phyloP scores from a whole-genome alignment of 306 rosid genomes.

The Vachellia pachyceras region DNA sequence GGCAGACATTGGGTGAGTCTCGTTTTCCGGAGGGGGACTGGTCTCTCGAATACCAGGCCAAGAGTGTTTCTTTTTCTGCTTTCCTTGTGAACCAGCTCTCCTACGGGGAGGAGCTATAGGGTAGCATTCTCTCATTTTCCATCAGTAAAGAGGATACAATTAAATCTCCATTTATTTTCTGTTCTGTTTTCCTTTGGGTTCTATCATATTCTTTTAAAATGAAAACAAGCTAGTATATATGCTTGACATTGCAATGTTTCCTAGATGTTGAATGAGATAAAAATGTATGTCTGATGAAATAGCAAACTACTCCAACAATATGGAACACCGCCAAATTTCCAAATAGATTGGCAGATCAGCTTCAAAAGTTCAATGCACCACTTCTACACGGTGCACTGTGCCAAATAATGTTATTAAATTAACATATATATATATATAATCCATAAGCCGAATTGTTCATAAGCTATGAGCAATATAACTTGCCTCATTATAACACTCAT shows the following conservation, averaged over 20 bases:
- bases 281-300: not conserved
- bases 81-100: too few relatives aligned
- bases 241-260: not conserved
- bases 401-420: constrained; percentile 21
- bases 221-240: not conserved
- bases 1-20: too few relatives aligned
- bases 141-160: too few relatives aligned
- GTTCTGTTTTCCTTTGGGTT: too few relatives aligned
- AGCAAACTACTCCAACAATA: not conserved
- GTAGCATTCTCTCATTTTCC: too few relatives aligned
- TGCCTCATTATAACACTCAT: constrained; percentile 15
- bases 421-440: not conserved
- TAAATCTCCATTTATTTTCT: too few relatives aligned
- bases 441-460: not conserved
- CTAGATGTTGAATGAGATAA: not conserved
- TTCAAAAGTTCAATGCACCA: not conserved
- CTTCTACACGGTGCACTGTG: not conserved
- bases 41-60: too few relatives aligned
- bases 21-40: too few relatives aligned
- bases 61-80: too few relatives aligned
- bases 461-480: not conserved
- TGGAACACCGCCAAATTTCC: not conserved
- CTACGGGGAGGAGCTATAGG: too few relatives aligned
- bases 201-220: not conserved
- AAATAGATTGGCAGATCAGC: not conserved